These are phyloP conservation scores for Ascomycota sp. DNA, from an alignment of 2,329 filamentous ascomycete species.

Conservation along the genomic window DNA sequence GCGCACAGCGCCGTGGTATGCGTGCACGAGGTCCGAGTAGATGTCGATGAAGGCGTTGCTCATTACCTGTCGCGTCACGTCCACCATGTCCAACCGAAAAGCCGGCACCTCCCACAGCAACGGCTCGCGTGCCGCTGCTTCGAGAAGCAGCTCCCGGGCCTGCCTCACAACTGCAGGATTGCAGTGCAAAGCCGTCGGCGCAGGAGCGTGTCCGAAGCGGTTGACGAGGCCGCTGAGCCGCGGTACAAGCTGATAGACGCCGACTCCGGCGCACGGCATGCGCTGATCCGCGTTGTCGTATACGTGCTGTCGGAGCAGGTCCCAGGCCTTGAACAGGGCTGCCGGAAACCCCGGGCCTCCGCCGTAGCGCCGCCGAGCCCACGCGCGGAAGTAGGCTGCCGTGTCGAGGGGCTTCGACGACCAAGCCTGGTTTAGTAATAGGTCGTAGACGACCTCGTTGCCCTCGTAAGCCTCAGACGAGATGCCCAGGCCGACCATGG, in stretches of 20 bases:
- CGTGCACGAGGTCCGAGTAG: constrained; percentile 15
- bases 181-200: constrained; percentile 21
- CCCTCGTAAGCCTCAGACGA: constrained; percentile 30
- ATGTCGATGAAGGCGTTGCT: constrained; percentile 21
- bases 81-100: constrained; percentile 25
- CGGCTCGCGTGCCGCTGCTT: constrained; percentile 11
- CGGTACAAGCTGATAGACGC: constrained; percentile 23
- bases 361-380: constrained; percentile 22
- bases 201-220: constrained; percentile 14
- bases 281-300: constrained; percentile 28
- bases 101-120: constrained; percentile 18
- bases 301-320: constrained; percentile 20
- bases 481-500: constrained; percentile 25
- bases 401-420: constrained; percentile 20
- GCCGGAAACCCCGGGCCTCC: constrained; percentile 7
- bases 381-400: constrained; percentile 21
- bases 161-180: constrained; percentile 14
- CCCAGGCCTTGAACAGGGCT: constrained; percentile 22
- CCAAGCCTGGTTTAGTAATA: constrained; percentile 31
- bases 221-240: constrained; percentile 18
- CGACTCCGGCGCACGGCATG: constrained; percentile 19
- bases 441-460: constrained; percentile 30
- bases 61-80: constrained; percentile 26
- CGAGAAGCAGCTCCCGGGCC: constrained; percentile 18
- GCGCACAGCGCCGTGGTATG: constrained; percentile 9